Evolutionary conservation across 306 rosid genomes (phyloP), one percentile per base, ranked within the genome.

Genomic region (Vachellia collinsii): DNA sequence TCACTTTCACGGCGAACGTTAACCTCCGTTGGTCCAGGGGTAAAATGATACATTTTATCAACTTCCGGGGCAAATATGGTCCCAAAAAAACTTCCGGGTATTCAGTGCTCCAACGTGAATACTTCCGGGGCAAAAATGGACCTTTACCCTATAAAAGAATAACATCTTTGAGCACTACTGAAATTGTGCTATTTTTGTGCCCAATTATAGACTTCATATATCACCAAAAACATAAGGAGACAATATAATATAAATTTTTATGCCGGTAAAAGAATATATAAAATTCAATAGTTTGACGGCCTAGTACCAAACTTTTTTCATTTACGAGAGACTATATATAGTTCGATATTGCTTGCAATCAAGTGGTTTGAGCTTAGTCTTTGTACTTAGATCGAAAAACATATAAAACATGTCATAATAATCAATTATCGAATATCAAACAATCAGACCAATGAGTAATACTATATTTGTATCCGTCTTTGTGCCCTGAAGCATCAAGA

Each of bases 401-500:
- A 53, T 3, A 56, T 29, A 29, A 29, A 12, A 13, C 42, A 13
- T 34, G 42, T 37, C 42, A 13, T 63, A 63, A 14, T 36, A 5
- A 6, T 65, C 44, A 36, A 36, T 71, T 50, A 20, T 36, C 53
- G 34, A 29, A 29, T 29, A 29, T 29, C 34, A 29, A 29, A 29
- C 34, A 29, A 2, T 2, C 34, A 29, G 34, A 2, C 34, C 74
- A 69, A 70, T 11, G 23, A 43, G 20, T 9, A n/a, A 9, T 39
- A 19, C 50, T 20, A 4, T 43, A 20, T n/a, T 11, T 22, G 19
- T 69, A 41, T 4, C 41, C 13, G 39, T 22, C 78, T 75, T 75
- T 75, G 64, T 58, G 78, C 41, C 39, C 41, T 47, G 22, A 79
- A 79, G 77, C 41, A 53, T 77, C 29, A 48, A 13, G 68, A 54